Evolutionary conservation across 495 filamentous ascomycete species (phyloP), one percentile per base, ranked within the genome.

Genomic region (Aspergillus bridgeri): DNA sequence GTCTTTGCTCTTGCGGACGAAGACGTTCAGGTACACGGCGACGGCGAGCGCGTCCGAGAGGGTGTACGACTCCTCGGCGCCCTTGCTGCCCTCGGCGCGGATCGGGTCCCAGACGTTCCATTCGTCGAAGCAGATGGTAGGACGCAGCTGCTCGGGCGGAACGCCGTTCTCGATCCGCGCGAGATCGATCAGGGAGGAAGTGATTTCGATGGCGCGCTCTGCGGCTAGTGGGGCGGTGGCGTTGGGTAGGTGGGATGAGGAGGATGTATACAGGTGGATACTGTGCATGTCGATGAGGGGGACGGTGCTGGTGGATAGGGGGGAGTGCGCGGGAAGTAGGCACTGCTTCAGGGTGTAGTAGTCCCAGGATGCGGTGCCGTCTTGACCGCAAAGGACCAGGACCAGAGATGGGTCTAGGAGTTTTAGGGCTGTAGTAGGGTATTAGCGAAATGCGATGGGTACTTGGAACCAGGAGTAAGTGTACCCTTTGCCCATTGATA

Each of bases 91-190:
- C 4, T 84, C 85, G 1, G 89, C 88, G 22, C 88, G 82, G 42
- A 80, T 75, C 6, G 87, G 87, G 65, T 91, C 88, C 89, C 89
- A 91, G 13, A 91, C 87, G 69, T 92, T 90, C 89, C 89, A 91
- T 69, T 91, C 89, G 68, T 92, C 89, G 67, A 91, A 91, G 71
- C 89, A 91, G 68, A 92, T 89, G 42, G 77, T 86, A 15, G 82
- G 85, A 11, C 77, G 70, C 13, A 81, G 81, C 24, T 83, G 79
- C 4, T 75, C 70, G 2, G 80, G 72, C 0, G 85, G 74, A 2
- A 89, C 81, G 2, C 67, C 65, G 60, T 84, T 85, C 67, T 90
- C 85, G 67, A 90, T 87, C 15, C 87, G 75, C 0, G 89, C 89
- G 6, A 91, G 81, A 65, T 91, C 88, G 60, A 91, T 90, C 2